Percentiles rank a stretch among this genome's conserved stretches.
phyloP scores from a whole-genome alignment of 2,329 filamentous ascomycete genomes.

The Chaetomiaceae sp. region DNA sequence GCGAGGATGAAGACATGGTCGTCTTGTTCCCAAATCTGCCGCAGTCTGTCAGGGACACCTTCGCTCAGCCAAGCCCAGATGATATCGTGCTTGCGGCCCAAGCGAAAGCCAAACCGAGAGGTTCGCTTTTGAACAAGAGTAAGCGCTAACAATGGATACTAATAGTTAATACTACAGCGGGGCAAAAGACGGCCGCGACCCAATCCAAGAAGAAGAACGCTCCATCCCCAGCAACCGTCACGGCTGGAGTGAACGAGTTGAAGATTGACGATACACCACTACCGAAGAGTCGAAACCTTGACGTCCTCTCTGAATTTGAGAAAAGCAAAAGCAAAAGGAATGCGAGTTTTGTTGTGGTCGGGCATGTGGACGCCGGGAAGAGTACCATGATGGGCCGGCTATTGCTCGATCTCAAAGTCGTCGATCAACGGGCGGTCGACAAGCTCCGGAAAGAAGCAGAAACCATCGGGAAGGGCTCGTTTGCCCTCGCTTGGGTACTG shows the following conservation, averaged over 20 bases:
- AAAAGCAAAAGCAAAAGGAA: conserved; percentile 72
- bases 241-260: conserved; percentile 37
- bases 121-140: conserved; percentile 60
- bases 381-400: conserved; percentile 97
- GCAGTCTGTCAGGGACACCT: conserved; percentile 55
- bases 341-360: conserved; percentile 89
- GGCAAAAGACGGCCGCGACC: conserved; percentile 41
- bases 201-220: conserved; percentile 39
- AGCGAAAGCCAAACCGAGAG: conserved; percentile 85
- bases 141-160: conserved; percentile 48
- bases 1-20: conserved; percentile 28
- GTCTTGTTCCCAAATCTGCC: conserved; percentile 46
- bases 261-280: conserved; percentile 49
- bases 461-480: conserved; percentile 88
- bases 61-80: conserved; percentile 85
- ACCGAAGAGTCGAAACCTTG: conserved; percentile 71
- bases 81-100: conserved; percentile 84
- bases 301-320: conserved; percentile 77
- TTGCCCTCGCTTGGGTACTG: conserved; percentile 94
- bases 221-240: conserved; percentile 30
- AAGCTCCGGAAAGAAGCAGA: conserved; percentile 86
- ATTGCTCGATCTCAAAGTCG: conserved; percentile 79
- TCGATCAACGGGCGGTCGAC: conserved; percentile 83
- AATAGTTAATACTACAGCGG: conserved; percentile 49
- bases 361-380: conserved; percentile 96